Percentiles rank a stretch among this genome's conserved stretches.
Evolutionary conservation across 352 stramenopile genomes (phyloP).

Genomic region (Phytophthora quininea): DNA sequence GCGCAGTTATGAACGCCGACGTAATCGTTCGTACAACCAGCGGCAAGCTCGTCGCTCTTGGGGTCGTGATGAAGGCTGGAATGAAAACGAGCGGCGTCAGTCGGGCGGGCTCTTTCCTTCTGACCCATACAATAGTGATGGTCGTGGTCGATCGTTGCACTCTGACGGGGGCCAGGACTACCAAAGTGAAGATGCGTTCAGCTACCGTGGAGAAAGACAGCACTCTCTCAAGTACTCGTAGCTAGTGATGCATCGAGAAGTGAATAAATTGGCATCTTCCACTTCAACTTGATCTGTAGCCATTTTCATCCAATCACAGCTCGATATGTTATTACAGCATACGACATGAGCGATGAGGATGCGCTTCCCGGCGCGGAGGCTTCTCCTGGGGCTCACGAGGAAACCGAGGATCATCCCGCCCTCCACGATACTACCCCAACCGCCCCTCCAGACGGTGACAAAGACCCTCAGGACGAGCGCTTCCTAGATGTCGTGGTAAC

Average conservation of each 20-base stretch:
- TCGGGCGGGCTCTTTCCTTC: background rate
- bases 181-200: too few relatives aligned
- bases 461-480: conserved; percentile 15
- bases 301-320: background rate
- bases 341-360: background rate
- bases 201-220: too few relatives aligned
- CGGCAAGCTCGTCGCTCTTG: too few relatives aligned
- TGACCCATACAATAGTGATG: background rate
- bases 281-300: background rate
- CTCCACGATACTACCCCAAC: background rate
- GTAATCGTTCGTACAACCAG: conserved; percentile 18
- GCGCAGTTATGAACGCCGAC: conserved; percentile 19
- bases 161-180: too few relatives aligned
- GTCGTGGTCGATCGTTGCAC: too few relatives aligned
- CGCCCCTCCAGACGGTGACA: background rate
- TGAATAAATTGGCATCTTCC: too few relatives aligned
- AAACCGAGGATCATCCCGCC: background rate
- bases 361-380: background rate
- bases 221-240: too few relatives aligned
- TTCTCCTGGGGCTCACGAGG: background rate
- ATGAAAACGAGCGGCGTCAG: too few relatives aligned
- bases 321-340: background rate
- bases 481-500: conserved; percentile 73
- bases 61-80: too few relatives aligned
- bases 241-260: too few relatives aligned